Evolutionary conservation across 2,329 filamentous ascomycete genomes (phyloP).

Genomic region (Aureobasidium sp.): DNA sequence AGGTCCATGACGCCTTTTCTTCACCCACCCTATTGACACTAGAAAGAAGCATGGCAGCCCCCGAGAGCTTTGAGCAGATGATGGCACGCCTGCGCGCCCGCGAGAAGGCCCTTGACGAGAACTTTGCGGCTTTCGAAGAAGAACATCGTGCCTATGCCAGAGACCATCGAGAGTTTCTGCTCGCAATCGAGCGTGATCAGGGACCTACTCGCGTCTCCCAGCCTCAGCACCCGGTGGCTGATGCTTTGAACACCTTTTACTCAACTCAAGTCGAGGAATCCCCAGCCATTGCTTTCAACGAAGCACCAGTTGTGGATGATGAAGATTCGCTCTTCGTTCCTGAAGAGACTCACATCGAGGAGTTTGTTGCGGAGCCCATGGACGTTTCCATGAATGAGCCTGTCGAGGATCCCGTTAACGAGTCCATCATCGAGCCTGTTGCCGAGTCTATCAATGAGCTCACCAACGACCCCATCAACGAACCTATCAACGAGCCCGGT

Average conservation of each 20-base stretch:
- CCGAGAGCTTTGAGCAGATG: not conserved
- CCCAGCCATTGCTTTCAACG: no score
- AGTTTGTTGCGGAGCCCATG: not conserved
- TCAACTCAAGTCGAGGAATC: not conserved
- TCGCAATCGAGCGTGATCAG: not conserved
- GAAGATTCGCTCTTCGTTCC: not conserved
- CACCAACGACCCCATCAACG: no score
- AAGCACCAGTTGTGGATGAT: not conserved
- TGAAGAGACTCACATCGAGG: not conserved
- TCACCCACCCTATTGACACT: no score
- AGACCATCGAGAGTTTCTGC: not conserved
- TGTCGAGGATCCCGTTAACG: no score
- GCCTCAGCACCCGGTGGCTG: not conserved
- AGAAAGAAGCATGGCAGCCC: not conserved
- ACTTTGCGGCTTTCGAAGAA: not conserved
- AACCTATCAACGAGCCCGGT: no score
- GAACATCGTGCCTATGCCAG: not conserved
- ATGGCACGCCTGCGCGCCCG: not conserved
- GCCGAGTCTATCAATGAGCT: no score
- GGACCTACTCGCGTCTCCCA: not conserved
- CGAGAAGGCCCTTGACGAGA: not conserved
- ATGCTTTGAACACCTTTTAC: not conserved
- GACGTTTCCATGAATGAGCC: no score
- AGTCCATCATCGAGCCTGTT: no score
- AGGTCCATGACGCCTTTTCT: no score